Evolutionary conservation across 2,329 filamentous ascomycete species (phyloP), one percentile per base, ranked within the genome.

Genomic region (Penicillium decumbens): DNA sequence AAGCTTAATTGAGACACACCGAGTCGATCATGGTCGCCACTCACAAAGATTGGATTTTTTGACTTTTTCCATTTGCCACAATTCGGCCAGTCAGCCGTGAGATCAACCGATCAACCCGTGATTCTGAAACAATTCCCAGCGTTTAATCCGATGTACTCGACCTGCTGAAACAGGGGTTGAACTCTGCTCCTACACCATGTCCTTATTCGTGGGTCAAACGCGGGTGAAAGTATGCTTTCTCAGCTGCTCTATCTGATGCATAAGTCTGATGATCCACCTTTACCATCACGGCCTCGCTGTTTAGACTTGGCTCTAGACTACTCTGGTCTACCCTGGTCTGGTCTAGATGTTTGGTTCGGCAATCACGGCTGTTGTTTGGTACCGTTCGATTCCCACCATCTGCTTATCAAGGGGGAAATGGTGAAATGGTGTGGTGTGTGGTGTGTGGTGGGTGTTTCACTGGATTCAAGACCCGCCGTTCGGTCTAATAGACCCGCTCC

Each of bases 61-160:
- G 33, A 28, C 29, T 27, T 37, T 18, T 43, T 42, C 32, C 42
- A 39, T 20, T 38, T 15, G 25, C 18, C 39, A 29, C 30, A 24
- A 10, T 6, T 27, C 41, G 47, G 50, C 53, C 53, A 58, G 48
- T 56, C 49, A 54, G 44, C 50, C 38, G 40, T 23, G 20, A 23
- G 20, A 23, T 23, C 20, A 23, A 23, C 20, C 20, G 49, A 56
- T 51, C 43, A 25, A 20, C 51, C 12, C 43, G 20, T 29, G 42
- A 32, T 50, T 58, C 51, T 45, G 55, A 59, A 61, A 57, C 55
- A 54, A 20, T 45, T 30, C 23, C 10, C 29, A 29, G 39, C 15
- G 45, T 15, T n/a, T 8, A 5, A 15, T 27, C 25, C 25, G 4
- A 4, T 23, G 25, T 27, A 27, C 25, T 27, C 27, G 27, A 28